Percentiles rank a stretch among this genome's conserved stretches.
Conservation (phyloP, 805 yeast species). For the Kregervanrija delftensis region DNA sequence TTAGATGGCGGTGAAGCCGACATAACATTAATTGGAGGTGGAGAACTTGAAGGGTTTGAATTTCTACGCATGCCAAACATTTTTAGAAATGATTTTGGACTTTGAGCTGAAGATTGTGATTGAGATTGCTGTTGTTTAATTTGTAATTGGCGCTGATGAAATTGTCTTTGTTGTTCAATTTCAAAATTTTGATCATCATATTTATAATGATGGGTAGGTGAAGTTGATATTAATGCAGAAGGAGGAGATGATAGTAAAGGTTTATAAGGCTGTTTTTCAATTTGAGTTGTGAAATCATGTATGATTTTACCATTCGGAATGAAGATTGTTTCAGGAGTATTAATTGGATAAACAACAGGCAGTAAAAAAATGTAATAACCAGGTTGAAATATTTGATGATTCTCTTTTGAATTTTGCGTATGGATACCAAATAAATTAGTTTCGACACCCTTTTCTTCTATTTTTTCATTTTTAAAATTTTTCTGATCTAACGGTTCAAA, state of each 20-base stretch:
- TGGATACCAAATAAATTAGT: slow-evolving; percentile 13
- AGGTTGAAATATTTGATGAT: slow-evolving; percentile 34
- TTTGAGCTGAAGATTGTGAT: not conserved
- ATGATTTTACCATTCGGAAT: slow-evolving; percentile 43
- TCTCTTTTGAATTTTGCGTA: not conserved
- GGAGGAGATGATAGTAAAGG: slow-evolving; percentile 27
- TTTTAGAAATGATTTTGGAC: slow-evolving; percentile 16
- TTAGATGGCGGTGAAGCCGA: slow-evolving; percentile 1
- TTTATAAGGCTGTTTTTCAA: slow-evolving; percentile 27
- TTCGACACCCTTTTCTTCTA: slow-evolving; percentile 6
- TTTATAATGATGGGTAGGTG: slow-evolving; percentile 24
- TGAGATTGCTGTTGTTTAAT: too few relatives aligned
- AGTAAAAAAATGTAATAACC: slow-evolving; percentile 66
- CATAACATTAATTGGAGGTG: slow-evolving; percentile 5
- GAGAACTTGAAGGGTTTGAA: slow-evolving; percentile 5
- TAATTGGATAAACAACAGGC: slow-evolving; percentile 55
- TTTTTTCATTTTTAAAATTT: slow-evolving; percentile 10
- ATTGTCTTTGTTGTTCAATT: not conserved
- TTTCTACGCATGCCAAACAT: slow-evolving; percentile 18
- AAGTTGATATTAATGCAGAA: slow-evolving; percentile 27
- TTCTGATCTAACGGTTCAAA: slow-evolving; percentile 19
- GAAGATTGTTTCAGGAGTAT: slow-evolving; percentile 53
- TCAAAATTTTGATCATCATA: slow-evolving; percentile 14
- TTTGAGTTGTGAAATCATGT: slow-evolving; percentile 35
- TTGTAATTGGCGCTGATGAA: not conserved